Conservation (phyloP, 257 asterid species). For the Dorcoceras hygrometricum region DNA sequence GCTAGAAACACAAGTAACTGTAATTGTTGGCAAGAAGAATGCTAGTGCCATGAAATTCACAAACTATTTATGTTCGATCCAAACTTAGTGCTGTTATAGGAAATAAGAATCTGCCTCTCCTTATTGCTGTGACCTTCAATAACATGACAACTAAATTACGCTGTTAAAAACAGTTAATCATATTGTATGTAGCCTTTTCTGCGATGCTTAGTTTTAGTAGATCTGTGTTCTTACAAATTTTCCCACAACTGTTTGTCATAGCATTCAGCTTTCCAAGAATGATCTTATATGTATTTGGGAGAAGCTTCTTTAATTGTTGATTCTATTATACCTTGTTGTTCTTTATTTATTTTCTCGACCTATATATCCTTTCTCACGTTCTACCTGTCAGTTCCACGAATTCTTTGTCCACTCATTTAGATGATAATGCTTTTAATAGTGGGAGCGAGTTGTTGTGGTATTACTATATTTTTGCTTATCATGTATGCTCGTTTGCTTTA, state of each 20-base stretch:
- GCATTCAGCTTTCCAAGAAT: background rate
- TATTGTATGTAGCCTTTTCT: background rate
- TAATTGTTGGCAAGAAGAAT: slow-evolving; percentile 6
- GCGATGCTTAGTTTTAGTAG: background rate
- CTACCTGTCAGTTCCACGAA: slow-evolving; percentile 12
- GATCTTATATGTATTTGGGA: slow-evolving; percentile 2
- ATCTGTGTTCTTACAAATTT: no score
- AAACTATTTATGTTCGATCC: background rate
- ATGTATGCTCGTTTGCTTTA: slow-evolving; percentile 18
- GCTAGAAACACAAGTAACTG: slow-evolving; percentile 8
- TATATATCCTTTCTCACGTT: slow-evolving; percentile 2
- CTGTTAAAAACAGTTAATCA: background rate
- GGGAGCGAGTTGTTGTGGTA: slow-evolving; percentile 1
- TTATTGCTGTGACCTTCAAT: background rate
- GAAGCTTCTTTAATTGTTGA: background rate
- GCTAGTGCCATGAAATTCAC: slow-evolving; percentile 10
- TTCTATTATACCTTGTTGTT: background rate
- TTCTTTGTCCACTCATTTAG: background rate
- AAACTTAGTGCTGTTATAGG: background rate
- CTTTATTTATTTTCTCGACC: background rate
- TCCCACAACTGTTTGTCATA: background rate
- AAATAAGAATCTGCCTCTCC: background rate
- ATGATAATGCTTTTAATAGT: slow-evolving; percentile 20
- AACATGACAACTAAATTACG: background rate
- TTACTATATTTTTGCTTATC: slow-evolving; percentile 5